Evolutionary conservation across 768 basidiomycete genomes (phyloP), one percentile per base, ranked within the genome.

Genomic region (Termitomyces sp.): DNA sequence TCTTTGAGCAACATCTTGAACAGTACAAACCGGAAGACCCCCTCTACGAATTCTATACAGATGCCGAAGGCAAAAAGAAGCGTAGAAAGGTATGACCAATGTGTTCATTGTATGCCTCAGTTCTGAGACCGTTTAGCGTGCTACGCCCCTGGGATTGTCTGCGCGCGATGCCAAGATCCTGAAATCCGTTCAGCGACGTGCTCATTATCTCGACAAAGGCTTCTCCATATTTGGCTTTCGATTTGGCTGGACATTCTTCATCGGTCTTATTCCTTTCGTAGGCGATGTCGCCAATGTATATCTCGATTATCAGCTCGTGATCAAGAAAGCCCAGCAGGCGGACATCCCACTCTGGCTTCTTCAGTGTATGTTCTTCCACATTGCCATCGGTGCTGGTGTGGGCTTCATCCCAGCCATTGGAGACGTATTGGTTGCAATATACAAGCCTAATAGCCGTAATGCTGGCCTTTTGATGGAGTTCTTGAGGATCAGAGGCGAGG

Each of bases 391-490:
- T 10, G 84, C 83, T 5, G 77, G 75, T 0, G 75, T 90, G 13
- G 89, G 92, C 1, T 68, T 80, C 27, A 67, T 95, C 3, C 93
- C 93, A 0, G 54, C 89, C 43, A 76, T 83, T 3, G 95, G 95
- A 4, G 92, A 95, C 71, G 63, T 97, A 27, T 66, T 86, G 1
- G 72, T 95, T 36, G 93, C 90, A 1, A 71, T 82, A 3, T 96
- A 77, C 79, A 95, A 94, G 69, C 86, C 93, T 20, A 98, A 98
- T 71, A 89, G 87, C 16, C 80, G 95, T 59, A 97, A 98, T 65
- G 95, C 93, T 12, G 82, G 82, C 5, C 74, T 97, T 48, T 77
- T 98, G 47, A 93, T 95, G 67, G 92, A 94, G 69, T 94, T 83
- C 71, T 72, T 97, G 54, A 80, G 87, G 36, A 77, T 91, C 32